phyloP scores from a whole-genome alignment of 345 rosid species.

The Pugionium cornutum region DNA sequence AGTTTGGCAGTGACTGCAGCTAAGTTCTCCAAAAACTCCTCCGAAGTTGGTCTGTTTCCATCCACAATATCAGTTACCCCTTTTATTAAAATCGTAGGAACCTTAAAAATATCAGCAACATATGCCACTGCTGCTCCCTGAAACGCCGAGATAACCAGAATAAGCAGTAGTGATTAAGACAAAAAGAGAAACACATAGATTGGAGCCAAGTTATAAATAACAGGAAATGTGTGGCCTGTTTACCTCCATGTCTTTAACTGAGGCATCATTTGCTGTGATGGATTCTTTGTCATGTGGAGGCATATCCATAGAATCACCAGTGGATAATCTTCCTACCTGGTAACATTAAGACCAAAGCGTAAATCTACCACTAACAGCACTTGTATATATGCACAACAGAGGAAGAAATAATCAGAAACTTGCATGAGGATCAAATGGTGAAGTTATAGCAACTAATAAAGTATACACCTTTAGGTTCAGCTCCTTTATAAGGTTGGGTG shows the following conservation, averaged over 20 bases:
- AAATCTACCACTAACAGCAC: conserved; percentile 7
- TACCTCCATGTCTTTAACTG: conserved; percentile 98
- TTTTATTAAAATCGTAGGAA: conserved; percentile 80
- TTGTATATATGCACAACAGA: conserved; percentile 7
- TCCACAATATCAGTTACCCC: conserved; percentile 85
- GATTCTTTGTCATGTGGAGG: conserved; percentile 68
- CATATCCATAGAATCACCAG: conserved; percentile 96
- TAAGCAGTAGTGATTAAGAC: conserved; percentile 14
- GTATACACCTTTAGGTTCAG: conserved; percentile 73
- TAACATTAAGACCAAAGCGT: conserved; percentile 24
- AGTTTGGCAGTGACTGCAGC: conserved; percentile 67
- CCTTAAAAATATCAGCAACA: conserved; percentile 75
- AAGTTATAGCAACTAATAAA: conserved; percentile 20
- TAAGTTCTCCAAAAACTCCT: conserved; percentile 79
- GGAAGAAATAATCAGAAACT: not conserved
- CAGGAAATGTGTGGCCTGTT: conserved; percentile 19
- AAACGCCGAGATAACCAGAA: not conserved
- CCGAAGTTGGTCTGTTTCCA: conserved; percentile 67
- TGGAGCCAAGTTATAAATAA: conserved; percentile 14
- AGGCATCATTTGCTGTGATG: conserved; percentile 75
- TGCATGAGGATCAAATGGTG: conserved; percentile 18
- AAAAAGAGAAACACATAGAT: conserved; percentile 16
- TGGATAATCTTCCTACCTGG: conserved; percentile 79
- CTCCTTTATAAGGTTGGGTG: conserved; percentile 66
- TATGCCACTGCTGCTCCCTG: conserved; percentile 94